A percentile compares a stretch with the other conserved stretches of the same genome.
Evolutionary conservation across 2,329 filamentous ascomycete species (phyloP).

Genomic region (Aureobasidium subglaciale): DNA sequence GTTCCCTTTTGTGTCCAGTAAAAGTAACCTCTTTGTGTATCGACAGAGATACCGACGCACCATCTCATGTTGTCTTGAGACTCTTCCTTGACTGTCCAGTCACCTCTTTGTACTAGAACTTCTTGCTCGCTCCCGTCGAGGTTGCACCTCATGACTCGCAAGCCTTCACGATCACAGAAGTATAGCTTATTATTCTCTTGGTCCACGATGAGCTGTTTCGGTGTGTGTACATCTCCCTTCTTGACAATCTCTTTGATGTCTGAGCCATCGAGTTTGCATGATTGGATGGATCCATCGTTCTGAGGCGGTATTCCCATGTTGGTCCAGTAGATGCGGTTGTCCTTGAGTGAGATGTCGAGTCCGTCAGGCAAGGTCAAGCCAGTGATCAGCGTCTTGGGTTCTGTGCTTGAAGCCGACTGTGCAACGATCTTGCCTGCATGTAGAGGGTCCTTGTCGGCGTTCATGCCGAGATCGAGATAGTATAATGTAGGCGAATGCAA

Average conservation of each 20-base stretch:
- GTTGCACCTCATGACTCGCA: slow-evolving; percentile 31
- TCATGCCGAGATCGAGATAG: not conserved
- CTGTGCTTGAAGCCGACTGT: slow-evolving; percentile 47
- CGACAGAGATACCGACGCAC: slow-evolving; percentile 52
- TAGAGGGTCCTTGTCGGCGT: slow-evolving; percentile 30
- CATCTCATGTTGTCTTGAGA: slow-evolving; percentile 32
- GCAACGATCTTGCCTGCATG: slow-evolving; percentile 49
- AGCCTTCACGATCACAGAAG: slow-evolving; percentile 39
- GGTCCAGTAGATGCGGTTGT: slow-evolving; percentile 29
- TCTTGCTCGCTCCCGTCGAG: slow-evolving; percentile 31
- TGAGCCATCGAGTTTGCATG: slow-evolving; percentile 31
- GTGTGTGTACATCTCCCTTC: slow-evolving; percentile 42
- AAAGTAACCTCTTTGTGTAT: slow-evolving; percentile 36
- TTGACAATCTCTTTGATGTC: slow-evolving; percentile 34
- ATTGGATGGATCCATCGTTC: slow-evolving; percentile 27
- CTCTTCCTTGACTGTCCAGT: slow-evolving; percentile 30
- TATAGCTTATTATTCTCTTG: slow-evolving; percentile 28
- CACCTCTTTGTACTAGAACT: slow-evolving; percentile 34
- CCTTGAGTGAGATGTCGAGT: slow-evolving; percentile 35
- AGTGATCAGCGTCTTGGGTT: slow-evolving; percentile 42
- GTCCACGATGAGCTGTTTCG: slow-evolving; percentile 36
- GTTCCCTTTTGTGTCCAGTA: slow-evolving; percentile 55
- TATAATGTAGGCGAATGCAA: not conserved
- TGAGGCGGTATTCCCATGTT: slow-evolving; percentile 21
- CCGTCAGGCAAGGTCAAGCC: slow-evolving; percentile 47